Conservation (phyloP, 2,329 filamentous ascomycete species). For the Colletotrichum eleusines region DNA sequence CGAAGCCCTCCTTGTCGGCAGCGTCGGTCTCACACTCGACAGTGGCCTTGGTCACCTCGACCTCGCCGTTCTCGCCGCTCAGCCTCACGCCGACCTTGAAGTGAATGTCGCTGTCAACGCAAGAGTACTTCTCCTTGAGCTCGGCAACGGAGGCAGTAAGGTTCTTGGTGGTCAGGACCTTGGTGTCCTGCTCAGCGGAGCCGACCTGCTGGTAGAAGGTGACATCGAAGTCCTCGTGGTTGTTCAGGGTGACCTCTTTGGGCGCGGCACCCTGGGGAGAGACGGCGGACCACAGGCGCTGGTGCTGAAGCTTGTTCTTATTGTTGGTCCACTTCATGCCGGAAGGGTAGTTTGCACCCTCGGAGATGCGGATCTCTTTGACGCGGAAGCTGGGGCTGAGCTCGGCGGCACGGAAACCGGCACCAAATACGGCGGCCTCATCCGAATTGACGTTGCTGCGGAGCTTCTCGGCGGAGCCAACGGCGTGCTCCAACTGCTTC, state of each 20-base stretch:
- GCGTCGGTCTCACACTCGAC: conserved; percentile 88
- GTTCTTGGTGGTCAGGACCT: conserved; percentile 82
- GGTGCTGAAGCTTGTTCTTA: conserved; percentile 78
- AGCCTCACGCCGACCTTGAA: conserved; percentile 85
- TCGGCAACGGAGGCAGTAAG: conserved; percentile 84
- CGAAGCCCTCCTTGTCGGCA: conserved; percentile 80
- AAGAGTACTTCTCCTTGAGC: conserved; percentile 83
- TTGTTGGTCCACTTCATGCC: conserved; percentile 80
- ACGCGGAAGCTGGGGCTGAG: conserved; percentile 96
- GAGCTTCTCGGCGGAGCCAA: conserved; percentile 81
- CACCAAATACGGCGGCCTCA: conserved; percentile 95
- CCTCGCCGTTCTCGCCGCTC: conserved; percentile 79
- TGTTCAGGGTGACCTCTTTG: conserved; percentile 90
- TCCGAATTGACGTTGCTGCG: conserved; percentile 96
- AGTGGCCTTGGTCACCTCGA: conserved; percentile 79
- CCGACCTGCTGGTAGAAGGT: conserved; percentile 81
- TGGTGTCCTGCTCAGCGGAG: conserved; percentile 70
- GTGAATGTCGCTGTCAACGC: conserved; percentile 79
- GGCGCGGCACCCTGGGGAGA: conserved; percentile 79
- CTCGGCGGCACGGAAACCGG: conserved; percentile 91
- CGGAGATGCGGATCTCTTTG: conserved; percentile 92
- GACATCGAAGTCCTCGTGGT: conserved; percentile 84
- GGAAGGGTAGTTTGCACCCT: conserved; percentile 79
- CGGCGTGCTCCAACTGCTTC: conserved; percentile 82
- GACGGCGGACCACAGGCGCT: conserved; percentile 84